phyloP scores from a whole-genome alignment of 805 yeast species.

The Yamadazyma philogaea region DNA sequence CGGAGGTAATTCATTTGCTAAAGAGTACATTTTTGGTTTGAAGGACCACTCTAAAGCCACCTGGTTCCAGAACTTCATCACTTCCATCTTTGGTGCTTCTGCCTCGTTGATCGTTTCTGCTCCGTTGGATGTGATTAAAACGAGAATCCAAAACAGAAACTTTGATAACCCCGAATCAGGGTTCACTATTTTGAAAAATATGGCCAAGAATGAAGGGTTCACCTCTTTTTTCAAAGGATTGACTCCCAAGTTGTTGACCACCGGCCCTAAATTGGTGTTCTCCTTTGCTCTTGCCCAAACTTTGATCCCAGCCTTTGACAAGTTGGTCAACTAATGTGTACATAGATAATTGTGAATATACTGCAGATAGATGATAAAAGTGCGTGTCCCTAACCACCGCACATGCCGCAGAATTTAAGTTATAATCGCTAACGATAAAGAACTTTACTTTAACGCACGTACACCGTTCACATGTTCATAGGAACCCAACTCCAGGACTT shows the following conservation, averaged over 20 bases:
- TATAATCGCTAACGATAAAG: neutral
- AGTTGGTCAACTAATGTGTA: constrained; percentile 41
- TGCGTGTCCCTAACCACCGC: constrained; percentile 2
- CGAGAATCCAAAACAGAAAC: constrained; percentile 95
- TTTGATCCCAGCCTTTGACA: constrained; percentile 93
- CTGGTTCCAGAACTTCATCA: constrained; percentile 90
- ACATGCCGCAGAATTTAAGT: neutral
- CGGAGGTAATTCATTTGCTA: constrained; percentile 98
- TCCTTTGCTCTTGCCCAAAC: constrained; percentile 98
- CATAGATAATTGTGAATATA: constrained; percentile 2
- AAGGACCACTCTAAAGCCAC: constrained; percentile 87
- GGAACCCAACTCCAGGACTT: too few species aligned
- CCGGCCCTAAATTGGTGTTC: constrained; percentile 97
- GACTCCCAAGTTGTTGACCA: constrained; percentile 92
- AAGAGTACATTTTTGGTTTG: constrained; percentile 88
- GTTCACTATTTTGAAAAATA: constrained; percentile 85
- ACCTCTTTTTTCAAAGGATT: constrained; percentile 93
- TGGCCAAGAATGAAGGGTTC: constrained; percentile 87
- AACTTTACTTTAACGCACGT: too few species aligned
- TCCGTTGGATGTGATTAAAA: constrained; percentile 96
- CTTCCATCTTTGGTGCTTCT: constrained; percentile 95
- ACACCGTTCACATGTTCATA: too few species aligned
- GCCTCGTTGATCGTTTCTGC: constrained; percentile 96
- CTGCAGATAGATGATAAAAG: neutral
- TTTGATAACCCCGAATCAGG: constrained; percentile 96